Evolutionary conservation across 179 eudicot genomes (phyloP), one percentile per base, ranked within the genome.

Genomic region (Actinidia polygama): DNA sequence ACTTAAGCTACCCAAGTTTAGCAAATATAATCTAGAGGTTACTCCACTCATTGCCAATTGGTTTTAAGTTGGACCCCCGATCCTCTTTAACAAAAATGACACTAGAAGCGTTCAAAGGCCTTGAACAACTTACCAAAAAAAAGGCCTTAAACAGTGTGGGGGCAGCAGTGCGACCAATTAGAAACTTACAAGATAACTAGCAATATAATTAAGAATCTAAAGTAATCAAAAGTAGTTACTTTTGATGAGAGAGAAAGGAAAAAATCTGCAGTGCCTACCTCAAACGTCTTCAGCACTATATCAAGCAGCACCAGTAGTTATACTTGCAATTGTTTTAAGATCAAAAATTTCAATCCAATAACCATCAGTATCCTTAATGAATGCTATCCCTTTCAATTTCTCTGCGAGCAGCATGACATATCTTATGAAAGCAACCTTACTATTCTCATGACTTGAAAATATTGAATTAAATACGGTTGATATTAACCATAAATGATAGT

Each of bases 261-360:
- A 69, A 69, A 16, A 16, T 30, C 51, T 50, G 51, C 47, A 12
- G 63, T 46, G 53, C 19, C 68, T 82, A 82, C 76, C 62, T 57
- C 78, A 40, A 14, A 58, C 59, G 47, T 16, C 10, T 18, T 47
- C n/a, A 51, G 80, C 19, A 62, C 51, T 16, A 69, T 58, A 76
- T 90, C 86, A 93, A 62, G 90, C 84, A 82, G 91, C 94, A 78
- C 63, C 85, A 76, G 69, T 77, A 78, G 90, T 81, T 58, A 80
- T 81, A 73, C 75, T 79, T 85, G 85, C 88, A 23, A 93, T 90
- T 49, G 80, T 75, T 89, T 75, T 89, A 46, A 94, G 92, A 86
- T 95, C 97, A 85, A 95, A 95, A 76, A 95, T 93, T 84, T 95
- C 98, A 72, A 95, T 95, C 98, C 97, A 95, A 81, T 95, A 93